phyloP scores from a whole-genome alignment of 2,329 filamentous ascomycete species.

The Exophiala sp. region DNA sequence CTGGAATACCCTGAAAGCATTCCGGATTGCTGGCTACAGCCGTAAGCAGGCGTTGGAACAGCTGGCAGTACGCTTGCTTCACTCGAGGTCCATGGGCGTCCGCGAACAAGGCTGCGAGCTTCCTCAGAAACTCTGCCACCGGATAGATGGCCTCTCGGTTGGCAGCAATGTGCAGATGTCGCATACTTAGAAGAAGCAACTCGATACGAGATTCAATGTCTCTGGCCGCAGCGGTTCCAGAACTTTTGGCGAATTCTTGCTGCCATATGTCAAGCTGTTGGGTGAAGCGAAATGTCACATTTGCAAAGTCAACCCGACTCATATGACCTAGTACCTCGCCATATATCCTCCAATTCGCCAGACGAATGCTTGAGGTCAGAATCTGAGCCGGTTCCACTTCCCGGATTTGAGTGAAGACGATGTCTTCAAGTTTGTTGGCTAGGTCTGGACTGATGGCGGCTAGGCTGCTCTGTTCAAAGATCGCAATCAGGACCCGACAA shows the following conservation, averaged over 20 bases:
- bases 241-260: conserved; percentile 65
- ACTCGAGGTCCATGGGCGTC: conserved; percentile 80
- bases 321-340: conserved; percentile 90
- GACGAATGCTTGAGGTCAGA: conserved; percentile 64
- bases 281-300: conserved; percentile 75
- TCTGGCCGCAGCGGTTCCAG: conserved; percentile 51
- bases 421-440: conserved; percentile 87
- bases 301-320: conserved; percentile 84
- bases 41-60: conserved; percentile 78
- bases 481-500: conserved; percentile 86
- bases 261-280: conserved; percentile 72
- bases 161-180: conserved; percentile 72
- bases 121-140: conserved; percentile 73
- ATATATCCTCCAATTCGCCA: conserved; percentile 95
- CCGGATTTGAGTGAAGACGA: conserved; percentile 94
- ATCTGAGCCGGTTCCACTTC: conserved; percentile 77
- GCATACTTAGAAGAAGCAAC: conserved; percentile 84
- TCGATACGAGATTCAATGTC: conserved; percentile 78
- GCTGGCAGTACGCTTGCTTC: conserved; percentile 90
- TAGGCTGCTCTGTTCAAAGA: conserved; percentile 83
- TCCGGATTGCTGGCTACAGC: conserved; percentile 77
- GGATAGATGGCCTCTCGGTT: conserved; percentile 53
- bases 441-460: conserved; percentile 80
- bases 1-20: conserved; percentile 69
- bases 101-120: conserved; percentile 73